Base-by-base conservation (phyloP, 768 basidiomycete genomes). In the Floccularia luteovirens region DNA sequence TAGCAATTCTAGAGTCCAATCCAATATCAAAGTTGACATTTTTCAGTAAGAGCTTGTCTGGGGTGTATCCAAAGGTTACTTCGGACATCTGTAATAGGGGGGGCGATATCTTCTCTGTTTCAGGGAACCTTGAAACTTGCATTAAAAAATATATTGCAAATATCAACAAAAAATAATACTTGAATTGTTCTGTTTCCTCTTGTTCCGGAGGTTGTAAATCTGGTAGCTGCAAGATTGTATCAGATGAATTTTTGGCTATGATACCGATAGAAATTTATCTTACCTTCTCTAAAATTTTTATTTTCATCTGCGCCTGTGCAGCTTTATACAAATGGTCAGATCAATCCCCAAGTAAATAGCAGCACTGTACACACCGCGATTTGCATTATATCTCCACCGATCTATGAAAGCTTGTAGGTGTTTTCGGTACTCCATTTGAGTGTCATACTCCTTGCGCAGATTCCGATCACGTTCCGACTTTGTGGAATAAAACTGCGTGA, bases 331-430 rank as follows among this genome's bases (percentile, higher is more conserved):
- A 24, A 24, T 31, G 20, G 32, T 30, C 28, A 17, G 38, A 30
- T 11, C 17, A 19, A 11, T 11, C 8, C 8, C 11, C 17, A 11
- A 36, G 7, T 16, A 31, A 31, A 13, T 19, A 17, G 34, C 31
- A 16, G 22, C n/a, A 20, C 24, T 12, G 10, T 32, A 44, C 60
- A 44, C 60, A 75, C 84, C 85, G 51, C 93, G 75, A 58, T 94
- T 94, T 42, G 92, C 92, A 50, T 97, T 97, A 62, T 97, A 97
- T 51, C 94, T 73, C 96, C 96, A 99, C 39, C 91, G 74, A 53
- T 98, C 96, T 50, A 99, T 97, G 66, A 96, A 99, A 0, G 94
- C 92, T 57, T 98, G 94, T 22, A 98, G 64, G 66, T 96, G 90
- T 52, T 87, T 86, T 41, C 96, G 76, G 57, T 98, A 98, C 7